These are phyloP conservation scores for Cymbidium sinense DNA, from an alignment of 106 monocot species.

Conservation along the genomic window DNA sequence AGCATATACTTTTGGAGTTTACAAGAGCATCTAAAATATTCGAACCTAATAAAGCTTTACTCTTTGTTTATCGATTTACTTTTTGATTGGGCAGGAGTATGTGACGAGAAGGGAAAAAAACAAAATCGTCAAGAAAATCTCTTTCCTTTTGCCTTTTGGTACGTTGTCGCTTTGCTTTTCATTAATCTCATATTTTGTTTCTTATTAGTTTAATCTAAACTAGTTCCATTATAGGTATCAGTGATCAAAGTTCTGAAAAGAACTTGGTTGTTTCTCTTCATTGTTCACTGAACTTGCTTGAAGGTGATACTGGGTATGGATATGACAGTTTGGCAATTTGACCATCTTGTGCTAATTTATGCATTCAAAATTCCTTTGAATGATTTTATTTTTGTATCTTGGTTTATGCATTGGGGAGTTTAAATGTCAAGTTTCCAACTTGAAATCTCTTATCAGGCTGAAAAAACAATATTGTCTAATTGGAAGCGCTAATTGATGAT, in stretches of 20 bases:
- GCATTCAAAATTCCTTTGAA: background rate
- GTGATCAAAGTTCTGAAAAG: slow-evolving; percentile 8
- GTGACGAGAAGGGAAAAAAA: slow-evolving; percentile 14
- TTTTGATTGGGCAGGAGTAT: slow-evolving; percentile 20
- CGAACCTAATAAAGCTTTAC: background rate
- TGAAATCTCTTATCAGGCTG: background rate
- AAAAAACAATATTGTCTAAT: background rate
- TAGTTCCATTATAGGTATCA: slow-evolving; percentile 3
- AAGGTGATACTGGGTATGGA: slow-evolving; percentile 93
- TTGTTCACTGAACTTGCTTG: slow-evolving; percentile 88
- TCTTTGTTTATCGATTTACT: background rate
- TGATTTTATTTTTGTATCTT: background rate
- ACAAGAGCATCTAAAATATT: background rate
- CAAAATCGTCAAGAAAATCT: slow-evolving; percentile 38
- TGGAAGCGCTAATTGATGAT: background rate
- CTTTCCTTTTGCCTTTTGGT: slow-evolving; percentile 42
- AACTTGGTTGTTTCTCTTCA: slow-evolving; percentile 45
- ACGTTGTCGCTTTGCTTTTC: slow-evolving; percentile 3
- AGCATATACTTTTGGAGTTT: background rate
- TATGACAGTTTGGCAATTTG: background rate
- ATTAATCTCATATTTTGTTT: background rate
- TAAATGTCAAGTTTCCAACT: background rate
- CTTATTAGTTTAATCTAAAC: slow-evolving; percentile 1
- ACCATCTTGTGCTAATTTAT: background rate
- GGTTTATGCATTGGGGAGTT: background rate